These are phyloP conservation scores for Euphrasia arctica DNA, from an alignment of 305 asterid genomes.

Conservation along the genomic window DNA sequence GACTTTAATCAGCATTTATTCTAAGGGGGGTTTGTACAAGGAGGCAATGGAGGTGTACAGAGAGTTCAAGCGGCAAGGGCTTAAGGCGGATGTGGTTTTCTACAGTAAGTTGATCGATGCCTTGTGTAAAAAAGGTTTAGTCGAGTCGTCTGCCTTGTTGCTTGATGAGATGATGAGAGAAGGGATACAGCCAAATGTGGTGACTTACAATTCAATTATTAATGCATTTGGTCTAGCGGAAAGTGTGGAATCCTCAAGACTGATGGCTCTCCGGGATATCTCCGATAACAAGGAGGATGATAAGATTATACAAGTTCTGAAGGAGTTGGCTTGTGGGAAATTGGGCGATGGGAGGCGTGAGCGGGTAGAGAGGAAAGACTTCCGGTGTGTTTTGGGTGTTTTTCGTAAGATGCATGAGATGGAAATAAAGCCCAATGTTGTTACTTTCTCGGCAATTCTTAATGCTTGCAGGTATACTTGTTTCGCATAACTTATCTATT, in stretches of 20 bases:
- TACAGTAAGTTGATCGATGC: conserved; percentile 92
- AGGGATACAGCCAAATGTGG: conserved; percentile 93
- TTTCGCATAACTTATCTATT: too few relatives aligned
- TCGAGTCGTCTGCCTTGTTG: conserved; percentile 70
- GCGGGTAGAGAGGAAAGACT: conserved; percentile 48
- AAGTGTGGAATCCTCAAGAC: conserved; percentile 33
- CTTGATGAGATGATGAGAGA: conserved; percentile 88
- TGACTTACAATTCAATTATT: conserved; percentile 92
- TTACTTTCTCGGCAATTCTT: conserved; percentile 88
- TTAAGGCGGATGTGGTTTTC: conserved; percentile 94
- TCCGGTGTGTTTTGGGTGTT: conserved; percentile 67
- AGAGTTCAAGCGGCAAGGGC: conserved; percentile 69
- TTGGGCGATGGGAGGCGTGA: conserved; percentile 35
- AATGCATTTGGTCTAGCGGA: conserved; percentile 80
- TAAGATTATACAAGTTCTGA: conserved; percentile 52
- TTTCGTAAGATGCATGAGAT: conserved; percentile 87
- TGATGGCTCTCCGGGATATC: conserved; percentile 24
- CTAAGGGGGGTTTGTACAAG: conserved; percentile 63
- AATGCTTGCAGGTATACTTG: conserved; percentile 84
- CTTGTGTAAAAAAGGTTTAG: conserved; percentile 84
- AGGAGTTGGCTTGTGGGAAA: conserved; percentile 60
- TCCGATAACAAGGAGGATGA: conserved; percentile 40
- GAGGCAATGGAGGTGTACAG: conserved; percentile 68
- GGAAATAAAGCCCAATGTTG: conserved; percentile 93
- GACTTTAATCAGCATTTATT: conserved; percentile 75